A percentile compares a stretch with the other conserved stretches of the same genome.
Evolutionary conservation across 768 basidiomycete genomes (phyloP).

Genomic region (Lentinus tigrinus): DNA sequence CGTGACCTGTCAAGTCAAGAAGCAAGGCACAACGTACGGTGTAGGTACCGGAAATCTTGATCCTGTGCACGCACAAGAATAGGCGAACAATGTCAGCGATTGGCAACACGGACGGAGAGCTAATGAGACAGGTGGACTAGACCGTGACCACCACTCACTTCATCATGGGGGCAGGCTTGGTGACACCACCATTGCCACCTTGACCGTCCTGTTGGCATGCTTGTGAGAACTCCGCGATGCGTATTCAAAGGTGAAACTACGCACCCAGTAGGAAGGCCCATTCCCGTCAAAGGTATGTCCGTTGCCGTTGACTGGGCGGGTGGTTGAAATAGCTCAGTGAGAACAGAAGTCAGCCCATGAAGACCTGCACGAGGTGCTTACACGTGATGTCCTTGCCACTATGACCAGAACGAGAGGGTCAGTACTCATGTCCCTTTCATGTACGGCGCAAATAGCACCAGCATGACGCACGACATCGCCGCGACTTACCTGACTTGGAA

Average conservation of each 20-base stretch:
- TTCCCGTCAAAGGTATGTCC: constrained; percentile 40
- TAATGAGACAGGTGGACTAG: not conserved
- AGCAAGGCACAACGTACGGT: constrained; percentile 23
- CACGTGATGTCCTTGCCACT: constrained; percentile 52
- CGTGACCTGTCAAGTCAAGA: not conserved
- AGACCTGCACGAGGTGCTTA: constrained; percentile 25
- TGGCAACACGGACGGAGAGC: not conserved
- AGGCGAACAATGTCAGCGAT: not conserved
- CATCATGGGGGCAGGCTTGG: constrained; percentile 40
- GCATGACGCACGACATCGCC: not conserved
- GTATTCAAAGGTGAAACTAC: not conserved
- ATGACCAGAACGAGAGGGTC: not conserved
- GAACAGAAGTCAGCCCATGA: not conserved
- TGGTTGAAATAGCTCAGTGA: not conserved
- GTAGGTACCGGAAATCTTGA: constrained; percentile 41
- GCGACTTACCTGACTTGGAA: constrained; percentile 47
- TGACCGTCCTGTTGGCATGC: constrained; percentile 26
- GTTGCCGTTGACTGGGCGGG: constrained; percentile 38
- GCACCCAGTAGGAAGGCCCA: constrained; percentile 45
- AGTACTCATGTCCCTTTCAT: not conserved
- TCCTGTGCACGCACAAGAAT: constrained; percentile 22
- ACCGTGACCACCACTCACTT: too few relatives aligned
- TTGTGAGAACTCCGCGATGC: not conserved
- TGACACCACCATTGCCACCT: constrained; percentile 31
- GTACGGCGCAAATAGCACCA: not conserved